Base-by-base conservation (phyloP, 1,139 yeast species). In the Taiozyma onychis region DNA sequence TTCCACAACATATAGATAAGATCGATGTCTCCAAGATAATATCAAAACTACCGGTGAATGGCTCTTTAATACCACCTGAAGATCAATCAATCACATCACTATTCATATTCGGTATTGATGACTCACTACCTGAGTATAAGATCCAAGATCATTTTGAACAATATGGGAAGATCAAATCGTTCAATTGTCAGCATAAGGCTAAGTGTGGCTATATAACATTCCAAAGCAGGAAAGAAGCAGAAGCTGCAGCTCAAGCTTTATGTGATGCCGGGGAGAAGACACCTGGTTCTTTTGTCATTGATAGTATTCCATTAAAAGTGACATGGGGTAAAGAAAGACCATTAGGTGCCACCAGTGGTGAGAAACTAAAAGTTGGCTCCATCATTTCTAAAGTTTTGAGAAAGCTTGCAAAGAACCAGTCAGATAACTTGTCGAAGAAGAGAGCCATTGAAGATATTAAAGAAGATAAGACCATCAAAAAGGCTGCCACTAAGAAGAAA, bases 21-120 rank as follows among this genome's bases (percentile, higher is more conserved):
- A 68, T 67, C 1, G 84, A 80, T 42, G 68, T 83, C 1, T 65
- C 78, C 13, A 79, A 75, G 57, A 60, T 81, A 2, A 67, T 82
- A 21, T 67, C 79, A 32, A 77, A 75, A 56, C 68, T 85, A 13
- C 93, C 93, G 0, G 76, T 85, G 55, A 77, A 78, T 47, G 88
- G 88, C 0, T 71, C 74, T 18, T 59, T 82, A 3, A 54, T 56
- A 0, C 68, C 72, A 0, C 83, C 83, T 1, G 63, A 66, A 24
- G 79, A 80, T 54, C 50, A 60, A 4, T 61, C 66, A 1, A 57
- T 78, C 24, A 73, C 74, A 43, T 74, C 89, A 0, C 75, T 88
- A 47, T 87, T 88, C 63, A 64, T 88, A n/a, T 85, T 83, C 67
- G 96, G 96, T 0, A 71, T 87, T 26, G 80, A 76, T 46, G 78